A percentile compares a stretch with the other conserved stretches of the same genome.
Evolutionary conservation across 2,329 filamentous ascomycete species (phyloP).

Genomic region (Trichoderma endophyticum): DNA sequence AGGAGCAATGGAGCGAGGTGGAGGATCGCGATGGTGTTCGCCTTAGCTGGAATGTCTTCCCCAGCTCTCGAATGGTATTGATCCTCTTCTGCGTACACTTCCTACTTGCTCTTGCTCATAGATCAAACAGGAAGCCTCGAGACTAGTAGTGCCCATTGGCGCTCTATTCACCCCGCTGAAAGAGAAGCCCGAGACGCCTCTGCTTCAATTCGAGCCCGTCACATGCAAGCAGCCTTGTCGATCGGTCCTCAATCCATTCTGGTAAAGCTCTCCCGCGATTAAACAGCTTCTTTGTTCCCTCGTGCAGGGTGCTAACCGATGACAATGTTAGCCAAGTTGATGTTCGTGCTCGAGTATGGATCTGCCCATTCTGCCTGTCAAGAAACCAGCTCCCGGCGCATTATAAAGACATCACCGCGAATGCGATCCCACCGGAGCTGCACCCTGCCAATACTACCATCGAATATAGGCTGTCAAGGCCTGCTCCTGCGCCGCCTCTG

Average conservation of each 20-base stretch:
- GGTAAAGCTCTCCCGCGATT: conserved; percentile 53
- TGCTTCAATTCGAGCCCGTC: conserved; percentile 93
- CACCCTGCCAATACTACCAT: conserved; percentile 84
- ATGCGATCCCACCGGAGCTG: conserved; percentile 78
- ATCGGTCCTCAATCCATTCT: conserved; percentile 94
- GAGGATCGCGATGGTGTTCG: conserved; percentile 96
- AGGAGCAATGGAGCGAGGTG: conserved; percentile 94
- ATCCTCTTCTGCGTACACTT: neutral
- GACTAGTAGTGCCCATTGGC: conserved; percentile 92
- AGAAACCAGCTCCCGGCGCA: conserved; percentile 78
- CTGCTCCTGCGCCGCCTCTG: conserved; percentile 81
- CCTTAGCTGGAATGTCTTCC: conserved; percentile 98
- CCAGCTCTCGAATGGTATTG: conserved; percentile 90
- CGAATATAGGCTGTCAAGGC: conserved; percentile 76
- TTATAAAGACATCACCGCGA: conserved; percentile 85
- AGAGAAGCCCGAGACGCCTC: conserved; percentile 83
- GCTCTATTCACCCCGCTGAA: conserved; percentile 94
- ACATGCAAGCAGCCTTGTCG: conserved; percentile 95
- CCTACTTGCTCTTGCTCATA: neutral
- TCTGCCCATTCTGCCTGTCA: conserved; percentile 83
- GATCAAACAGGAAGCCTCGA: conserved; percentile 73
- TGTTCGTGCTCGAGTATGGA: conserved; percentile 79
- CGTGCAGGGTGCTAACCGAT: neutral
- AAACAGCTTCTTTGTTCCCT: neutral
- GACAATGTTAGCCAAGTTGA: conserved; percentile 67